A percentile compares a stretch with the other conserved stretches of the same genome.
Conservation (phyloP, 2,329 filamentous ascomycete species). For the Ophiostoma himal-ulmi region DNA sequence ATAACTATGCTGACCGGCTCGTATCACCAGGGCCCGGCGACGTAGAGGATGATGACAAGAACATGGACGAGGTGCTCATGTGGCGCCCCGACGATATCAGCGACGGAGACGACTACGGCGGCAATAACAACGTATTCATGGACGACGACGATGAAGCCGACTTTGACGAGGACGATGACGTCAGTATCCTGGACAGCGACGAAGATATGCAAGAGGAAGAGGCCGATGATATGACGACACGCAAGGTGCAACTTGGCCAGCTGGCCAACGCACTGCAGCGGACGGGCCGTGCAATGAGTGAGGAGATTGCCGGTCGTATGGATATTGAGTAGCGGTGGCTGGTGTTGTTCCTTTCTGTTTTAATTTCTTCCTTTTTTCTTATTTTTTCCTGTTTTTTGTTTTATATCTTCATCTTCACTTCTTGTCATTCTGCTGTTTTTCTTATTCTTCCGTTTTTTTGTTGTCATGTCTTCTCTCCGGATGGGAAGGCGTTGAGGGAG, state of each 20-base stretch:
- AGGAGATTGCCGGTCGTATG: slow-evolving; percentile 58
- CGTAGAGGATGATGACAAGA: slow-evolving; percentile 45
- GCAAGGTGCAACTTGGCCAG: slow-evolving; percentile 29
- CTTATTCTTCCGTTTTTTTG: neutral
- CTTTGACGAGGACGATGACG: slow-evolving; percentile 31
- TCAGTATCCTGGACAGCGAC: slow-evolving; percentile 30
- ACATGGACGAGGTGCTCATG: slow-evolving; percentile 46
- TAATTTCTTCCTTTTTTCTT: neutral
- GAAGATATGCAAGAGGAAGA: slow-evolving; percentile 34
- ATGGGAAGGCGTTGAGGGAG: slow-evolving; percentile 8
- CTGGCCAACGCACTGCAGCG: slow-evolving; percentile 29
- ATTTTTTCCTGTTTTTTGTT: neutral
- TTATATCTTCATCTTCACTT: neutral
- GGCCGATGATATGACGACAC: slow-evolving; percentile 36
- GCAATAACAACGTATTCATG: slow-evolving; percentile 42
- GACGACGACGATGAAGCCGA: slow-evolving; percentile 39
- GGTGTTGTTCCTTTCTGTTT: neutral
- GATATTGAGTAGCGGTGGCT: slow-evolving; percentile 44
- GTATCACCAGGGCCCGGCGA: slow-evolving; percentile 41
- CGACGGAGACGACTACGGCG: slow-evolving; percentile 49
- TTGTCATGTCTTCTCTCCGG: slow-evolving; percentile 12
- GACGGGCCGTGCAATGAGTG: slow-evolving; percentile 50
- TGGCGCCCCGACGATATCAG: slow-evolving; percentile 57
- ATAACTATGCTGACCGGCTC: slow-evolving; percentile 49
- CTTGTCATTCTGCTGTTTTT: neutral